phyloP scores from a whole-genome alignment of 1,284 basidiomycete species.

The Pseudozyma hubeiensis region DNA sequence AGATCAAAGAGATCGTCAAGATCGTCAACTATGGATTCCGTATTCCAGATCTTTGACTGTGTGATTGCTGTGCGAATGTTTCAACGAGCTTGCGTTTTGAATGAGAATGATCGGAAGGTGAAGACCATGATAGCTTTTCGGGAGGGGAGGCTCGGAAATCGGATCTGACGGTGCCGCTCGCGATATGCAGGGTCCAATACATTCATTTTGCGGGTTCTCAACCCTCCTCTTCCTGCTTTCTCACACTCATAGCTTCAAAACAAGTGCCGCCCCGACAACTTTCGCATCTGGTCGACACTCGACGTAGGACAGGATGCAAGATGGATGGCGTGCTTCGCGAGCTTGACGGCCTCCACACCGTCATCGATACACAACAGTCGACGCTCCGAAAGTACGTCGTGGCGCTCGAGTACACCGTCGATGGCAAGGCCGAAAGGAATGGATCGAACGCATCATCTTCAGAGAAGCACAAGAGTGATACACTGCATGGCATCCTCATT shows the following conservation, averaged over 20 bases:
- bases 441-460: background rate
- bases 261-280: no score
- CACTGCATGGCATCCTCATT: background rate
- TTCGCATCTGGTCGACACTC: background rate
- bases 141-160: no score
- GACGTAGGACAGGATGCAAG: background rate
- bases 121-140: background rate
- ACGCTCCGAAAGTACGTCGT: conserved; percentile 5
- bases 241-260: no score
- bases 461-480: background rate
- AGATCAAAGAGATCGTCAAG: conserved; percentile 3
- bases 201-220: background rate
- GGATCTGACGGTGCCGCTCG: no score
- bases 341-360: conserved; percentile 14
- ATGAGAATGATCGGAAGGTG: background rate
- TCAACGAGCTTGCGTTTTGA: background rate
- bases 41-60: background rate
- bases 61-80: background rate
- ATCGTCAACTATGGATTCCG: background rate
- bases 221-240: background rate
- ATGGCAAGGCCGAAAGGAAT: background rate
- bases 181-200: conserved; percentile 23
- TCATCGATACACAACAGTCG: conserved; percentile 12
- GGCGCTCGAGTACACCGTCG: background rate
- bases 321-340: conserved; percentile 9